Percentiles rank a stretch among this genome's conserved stretches.
Conservation (phyloP, 2,329 filamentous ascomycete genomes). For the Tricladium varicosporioides region DNA sequence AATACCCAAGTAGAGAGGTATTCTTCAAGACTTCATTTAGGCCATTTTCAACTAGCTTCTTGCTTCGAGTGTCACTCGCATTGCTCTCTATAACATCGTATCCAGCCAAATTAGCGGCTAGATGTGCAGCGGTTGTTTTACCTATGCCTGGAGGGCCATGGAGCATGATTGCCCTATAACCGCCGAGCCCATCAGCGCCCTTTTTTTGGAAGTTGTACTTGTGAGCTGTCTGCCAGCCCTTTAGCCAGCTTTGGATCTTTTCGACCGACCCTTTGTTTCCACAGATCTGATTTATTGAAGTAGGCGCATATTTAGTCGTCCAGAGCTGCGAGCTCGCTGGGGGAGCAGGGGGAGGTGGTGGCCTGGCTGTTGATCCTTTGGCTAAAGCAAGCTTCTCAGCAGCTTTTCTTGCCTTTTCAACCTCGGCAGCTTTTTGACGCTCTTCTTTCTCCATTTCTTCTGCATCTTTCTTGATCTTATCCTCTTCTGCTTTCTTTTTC, state of each 20-base stretch:
- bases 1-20: conserved; percentile 87
- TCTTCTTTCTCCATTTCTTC: conserved; percentile 86
- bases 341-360: conserved; percentile 40
- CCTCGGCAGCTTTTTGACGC: conserved; percentile 51
- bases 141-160: conserved; percentile 95
- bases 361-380: conserved; percentile 38
- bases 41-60: conserved; percentile 87
- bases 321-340: conserved; percentile 67
- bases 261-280: conserved; percentile 91
- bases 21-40: conserved; percentile 92
- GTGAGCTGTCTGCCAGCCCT: conserved; percentile 74
- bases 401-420: conserved; percentile 48
- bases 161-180: conserved; percentile 86
- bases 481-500: conserved; percentile 81
- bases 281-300: conserved; percentile 81
- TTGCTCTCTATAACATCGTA: conserved; percentile 95
- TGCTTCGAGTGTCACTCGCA: conserved; percentile 92
- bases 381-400: conserved; percentile 30
- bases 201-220: conserved; percentile 79
- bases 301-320: conserved; percentile 94
- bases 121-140: conserved; percentile 94
- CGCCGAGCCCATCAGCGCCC: conserved; percentile 81
- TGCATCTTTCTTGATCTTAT: conserved; percentile 76
- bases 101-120: conserved; percentile 88
- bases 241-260: conserved; percentile 84